Evolutionary conservation across 306 rosid species (phyloP).

Genomic region (Lathyrus sativus): DNA sequence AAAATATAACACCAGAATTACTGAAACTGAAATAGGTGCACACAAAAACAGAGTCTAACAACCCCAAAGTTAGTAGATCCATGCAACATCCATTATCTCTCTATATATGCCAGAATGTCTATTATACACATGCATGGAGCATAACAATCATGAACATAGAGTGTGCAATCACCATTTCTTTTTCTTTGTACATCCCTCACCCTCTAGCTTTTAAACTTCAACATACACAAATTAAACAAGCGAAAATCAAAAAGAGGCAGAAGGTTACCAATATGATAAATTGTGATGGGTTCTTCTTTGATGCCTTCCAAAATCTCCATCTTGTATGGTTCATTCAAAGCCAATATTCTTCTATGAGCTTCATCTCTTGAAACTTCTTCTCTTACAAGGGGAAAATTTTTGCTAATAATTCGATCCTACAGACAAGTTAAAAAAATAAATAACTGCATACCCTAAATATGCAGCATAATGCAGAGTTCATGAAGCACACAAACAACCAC

Average conservation of each 20-base stretch:
- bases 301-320: constrained; percentile 90
- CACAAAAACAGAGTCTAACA: neutral
- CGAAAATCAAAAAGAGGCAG: constrained; percentile 35
- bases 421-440: constrained; percentile 41
- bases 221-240: constrained; percentile 12
- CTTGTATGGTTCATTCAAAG: constrained; percentile 90
- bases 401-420: constrained; percentile 81
- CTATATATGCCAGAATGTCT: constrained; percentile 10
- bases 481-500: constrained; percentile 20
- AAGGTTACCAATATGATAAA: constrained; percentile 86
- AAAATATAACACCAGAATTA: neutral
- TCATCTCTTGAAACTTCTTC: constrained; percentile 96
- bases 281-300: constrained; percentile 84
- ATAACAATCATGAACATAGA: constrained; percentile 16
- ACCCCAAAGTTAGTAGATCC: neutral
- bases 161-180: neutral
- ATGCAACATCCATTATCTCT: constrained; percentile 20
- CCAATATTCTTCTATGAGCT: constrained; percentile 73
- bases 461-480: constrained; percentile 34
- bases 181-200: constrained; percentile 9
- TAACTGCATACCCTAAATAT: constrained; percentile 13
- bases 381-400: constrained; percentile 82
- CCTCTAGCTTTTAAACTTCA: constrained; percentile 23
- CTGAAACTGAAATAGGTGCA: neutral
- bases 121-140: constrained; percentile 17